Conservation (phyloP, 1,284 basidiomycete genomes). For the Ceratobasidium papillatum region DNA sequence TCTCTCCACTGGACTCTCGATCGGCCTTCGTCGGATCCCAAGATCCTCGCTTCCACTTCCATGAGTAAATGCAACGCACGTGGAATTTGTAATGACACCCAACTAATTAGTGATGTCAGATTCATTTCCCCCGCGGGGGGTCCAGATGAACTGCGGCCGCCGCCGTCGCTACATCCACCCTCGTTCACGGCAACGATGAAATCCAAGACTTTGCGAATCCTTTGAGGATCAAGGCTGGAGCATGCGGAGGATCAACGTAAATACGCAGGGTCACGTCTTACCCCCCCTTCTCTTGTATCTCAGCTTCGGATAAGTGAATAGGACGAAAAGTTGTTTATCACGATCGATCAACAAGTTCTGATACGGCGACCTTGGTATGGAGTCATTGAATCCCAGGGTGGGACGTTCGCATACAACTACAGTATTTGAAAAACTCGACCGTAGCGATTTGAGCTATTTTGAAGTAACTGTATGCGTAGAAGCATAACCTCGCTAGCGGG, state of each 20-base stretch:
- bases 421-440: too few relatives aligned
- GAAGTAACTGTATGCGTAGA: too few relatives aligned
- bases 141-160: not conserved
- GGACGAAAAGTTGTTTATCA: not conserved
- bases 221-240: not conserved
- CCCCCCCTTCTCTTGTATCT: not conserved
- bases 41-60: not conserved
- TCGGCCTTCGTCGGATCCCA: slow-evolving; percentile 22
- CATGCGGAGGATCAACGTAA: not conserved
- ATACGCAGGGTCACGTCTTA: not conserved
- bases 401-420: too few relatives aligned
- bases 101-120: not conserved
- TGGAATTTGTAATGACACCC: not conserved
- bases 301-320: slow-evolving; percentile 14
- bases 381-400: too few relatives aligned
- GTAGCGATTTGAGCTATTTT: too few relatives aligned
- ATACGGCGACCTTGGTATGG: not conserved
- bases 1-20: too few relatives aligned
- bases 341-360: not conserved
- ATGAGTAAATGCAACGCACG: not conserved
- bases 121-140: not conserved
- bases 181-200: not conserved
- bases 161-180: not conserved
- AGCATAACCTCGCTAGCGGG: too few relatives aligned
- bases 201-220: not conserved